Percentiles rank a stretch among this genome's conserved stretches.
Conservation (phyloP, 495 filamentous ascomycete genomes). For the Trichoderma gamsii region DNA sequence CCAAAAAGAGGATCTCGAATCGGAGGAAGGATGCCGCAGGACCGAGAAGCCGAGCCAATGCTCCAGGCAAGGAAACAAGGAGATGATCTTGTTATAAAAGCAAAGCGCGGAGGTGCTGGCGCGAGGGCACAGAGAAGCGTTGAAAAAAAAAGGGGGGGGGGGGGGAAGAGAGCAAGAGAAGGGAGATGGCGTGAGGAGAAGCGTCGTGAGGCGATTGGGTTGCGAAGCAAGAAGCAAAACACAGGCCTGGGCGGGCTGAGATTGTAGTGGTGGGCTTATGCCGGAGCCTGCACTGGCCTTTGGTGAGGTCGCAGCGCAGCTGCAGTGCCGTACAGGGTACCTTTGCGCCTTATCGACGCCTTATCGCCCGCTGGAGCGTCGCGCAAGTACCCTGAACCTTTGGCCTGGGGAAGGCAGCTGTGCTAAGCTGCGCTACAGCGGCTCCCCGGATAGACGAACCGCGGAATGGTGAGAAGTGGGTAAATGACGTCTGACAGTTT, state of each 20-base stretch:
- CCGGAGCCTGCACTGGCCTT: background rate
- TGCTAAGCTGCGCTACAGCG: background rate
- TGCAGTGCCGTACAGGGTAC: background rate
- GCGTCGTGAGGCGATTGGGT: slow-evolving; percentile 10
- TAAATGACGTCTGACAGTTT: slow-evolving; percentile 1
- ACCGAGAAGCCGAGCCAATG: background rate
- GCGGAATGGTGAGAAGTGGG: background rate
- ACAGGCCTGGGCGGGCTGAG: background rate
- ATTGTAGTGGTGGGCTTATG: slow-evolving; percentile 4
- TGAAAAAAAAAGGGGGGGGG: background rate
- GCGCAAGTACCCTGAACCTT: background rate
- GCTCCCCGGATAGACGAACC: slow-evolving; percentile 6
- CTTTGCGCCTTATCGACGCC: background rate
- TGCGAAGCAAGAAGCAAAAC: slow-evolving; percentile 2
- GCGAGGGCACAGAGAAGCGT: background rate
- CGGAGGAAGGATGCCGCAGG: background rate
- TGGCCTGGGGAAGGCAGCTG: background rate
- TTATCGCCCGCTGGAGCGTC: background rate
- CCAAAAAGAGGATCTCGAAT: background rate
- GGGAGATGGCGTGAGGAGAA: slow-evolving; percentile 10
- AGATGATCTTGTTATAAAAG: background rate
- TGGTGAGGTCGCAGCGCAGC: background rate
- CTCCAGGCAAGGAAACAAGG: background rate
- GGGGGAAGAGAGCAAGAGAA: background rate
- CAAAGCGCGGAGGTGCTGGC: background rate